phyloP scores from a whole-genome alignment of 108 stramenopile species.

The Chaetoceros muelleri region DNA sequence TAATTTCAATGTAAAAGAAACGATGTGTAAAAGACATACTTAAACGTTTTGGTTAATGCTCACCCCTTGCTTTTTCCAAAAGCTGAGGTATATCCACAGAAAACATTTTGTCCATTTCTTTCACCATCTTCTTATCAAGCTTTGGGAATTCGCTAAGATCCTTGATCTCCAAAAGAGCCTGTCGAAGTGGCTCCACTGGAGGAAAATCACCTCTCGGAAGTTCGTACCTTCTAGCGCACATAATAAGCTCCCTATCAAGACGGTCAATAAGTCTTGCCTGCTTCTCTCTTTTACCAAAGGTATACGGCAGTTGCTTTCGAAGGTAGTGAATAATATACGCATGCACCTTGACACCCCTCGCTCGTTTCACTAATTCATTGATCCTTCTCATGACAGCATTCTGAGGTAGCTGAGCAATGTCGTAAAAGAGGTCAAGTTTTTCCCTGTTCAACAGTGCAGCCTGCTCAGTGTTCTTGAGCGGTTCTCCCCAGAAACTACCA shows the following conservation, averaged over 20 bases:
- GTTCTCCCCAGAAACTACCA: conserved; percentile 94
- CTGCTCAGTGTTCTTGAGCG: conserved; percentile 72
- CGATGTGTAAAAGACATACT: too few relatives aligned
- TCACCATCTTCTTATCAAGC: conserved; percentile 79
- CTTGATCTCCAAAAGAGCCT: conserved; percentile 78
- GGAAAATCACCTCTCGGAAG: conserved; percentile 83
- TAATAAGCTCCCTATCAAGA: conserved; percentile 87
- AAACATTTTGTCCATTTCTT: conserved; percentile 86
- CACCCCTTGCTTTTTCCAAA: conserved; percentile 50
- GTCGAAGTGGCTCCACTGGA: conserved; percentile 60
- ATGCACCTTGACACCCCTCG: conserved; percentile 94
- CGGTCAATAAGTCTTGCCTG: conserved; percentile 86
- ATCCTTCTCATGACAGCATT: conserved; percentile 96
- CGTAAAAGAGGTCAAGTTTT: conserved; percentile 89
- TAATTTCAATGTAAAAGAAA: too few relatives aligned
- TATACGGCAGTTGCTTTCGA: conserved; percentile 93
- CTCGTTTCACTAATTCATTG: conserved; percentile 98
- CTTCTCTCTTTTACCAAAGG: conserved; percentile 89
- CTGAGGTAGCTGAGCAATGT: conserved; percentile 88
- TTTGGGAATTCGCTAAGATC: conserved; percentile 94
- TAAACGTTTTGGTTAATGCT: not conserved
- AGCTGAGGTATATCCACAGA: conserved; percentile 79
- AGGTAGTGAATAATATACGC: conserved; percentile 98
- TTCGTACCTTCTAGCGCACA: conserved; percentile 75
- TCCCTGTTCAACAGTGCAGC: conserved; percentile 73